phyloP scores from a whole-genome alignment of 1,284 basidiomycete genomes.

The Malassezia yamatoensis region DNA sequence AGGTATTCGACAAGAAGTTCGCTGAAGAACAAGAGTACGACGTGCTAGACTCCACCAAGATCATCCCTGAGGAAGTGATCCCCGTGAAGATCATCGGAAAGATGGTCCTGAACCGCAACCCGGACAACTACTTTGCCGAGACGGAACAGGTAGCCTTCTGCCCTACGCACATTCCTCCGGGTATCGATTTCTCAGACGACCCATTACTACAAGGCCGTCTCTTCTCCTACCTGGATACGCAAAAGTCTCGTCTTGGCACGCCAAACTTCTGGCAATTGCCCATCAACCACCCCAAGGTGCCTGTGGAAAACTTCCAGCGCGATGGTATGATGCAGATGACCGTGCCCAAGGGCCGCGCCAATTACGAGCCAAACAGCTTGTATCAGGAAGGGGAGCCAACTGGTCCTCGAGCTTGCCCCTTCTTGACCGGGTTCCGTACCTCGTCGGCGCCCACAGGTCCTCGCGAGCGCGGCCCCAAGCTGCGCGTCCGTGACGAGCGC shows the following conservation, averaged over 20 bases:
- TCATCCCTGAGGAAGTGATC: slow-evolving; percentile 52
- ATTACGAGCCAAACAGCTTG: slow-evolving; percentile 15
- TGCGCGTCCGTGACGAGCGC: slow-evolving; percentile 12
- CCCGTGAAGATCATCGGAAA: slow-evolving; percentile 75
- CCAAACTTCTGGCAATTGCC: slow-evolving; percentile 78
- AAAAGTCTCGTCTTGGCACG: slow-evolving; percentile 55
- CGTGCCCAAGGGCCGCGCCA: slow-evolving; percentile 14
- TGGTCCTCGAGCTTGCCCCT: slow-evolving; percentile 9
- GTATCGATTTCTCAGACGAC: slow-evolving; percentile 76
- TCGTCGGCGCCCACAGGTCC: background rate
- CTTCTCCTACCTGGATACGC: slow-evolving; percentile 64
- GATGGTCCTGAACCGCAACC: slow-evolving; percentile 74
- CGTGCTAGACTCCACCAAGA: slow-evolving; percentile 72
- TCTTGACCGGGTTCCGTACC: background rate
- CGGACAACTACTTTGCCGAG: slow-evolving; percentile 55
- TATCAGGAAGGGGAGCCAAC: slow-evolving; percentile 7
- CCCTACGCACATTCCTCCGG: slow-evolving; percentile 73
- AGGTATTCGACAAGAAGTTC: slow-evolving; percentile 8
- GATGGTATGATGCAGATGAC: slow-evolving; percentile 47
- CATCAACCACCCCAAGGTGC: slow-evolving; percentile 67
- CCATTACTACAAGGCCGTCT: slow-evolving; percentile 82
- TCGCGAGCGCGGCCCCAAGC: slow-evolving; percentile 9
- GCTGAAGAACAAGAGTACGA: slow-evolving; percentile 50
- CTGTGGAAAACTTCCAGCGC: slow-evolving; percentile 67
- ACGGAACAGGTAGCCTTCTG: slow-evolving; percentile 62